These are phyloP conservation scores for Penicillium verrucosum DNA, from an alignment of 2,329 filamentous ascomycete species.

Conservation along the genomic window DNA sequence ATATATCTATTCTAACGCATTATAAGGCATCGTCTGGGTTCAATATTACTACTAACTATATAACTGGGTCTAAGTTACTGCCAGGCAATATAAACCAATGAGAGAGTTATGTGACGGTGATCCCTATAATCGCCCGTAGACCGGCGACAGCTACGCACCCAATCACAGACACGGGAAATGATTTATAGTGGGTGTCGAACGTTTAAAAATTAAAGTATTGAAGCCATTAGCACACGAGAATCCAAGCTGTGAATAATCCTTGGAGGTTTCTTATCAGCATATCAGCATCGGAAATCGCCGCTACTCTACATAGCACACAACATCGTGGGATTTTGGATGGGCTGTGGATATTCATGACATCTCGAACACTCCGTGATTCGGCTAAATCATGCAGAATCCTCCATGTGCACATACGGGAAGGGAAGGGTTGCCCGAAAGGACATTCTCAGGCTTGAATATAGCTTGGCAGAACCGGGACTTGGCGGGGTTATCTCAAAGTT, in stretches of 20 bases:
- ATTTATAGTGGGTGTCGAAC: not conserved
- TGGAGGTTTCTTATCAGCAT: not conserved
- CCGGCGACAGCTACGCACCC: not conserved
- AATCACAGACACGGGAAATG: not conserved
- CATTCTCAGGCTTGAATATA: not conserved
- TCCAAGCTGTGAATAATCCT: conserved; percentile 14
- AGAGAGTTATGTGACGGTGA: too few relatives aligned
- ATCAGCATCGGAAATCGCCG: conserved; percentile 10
- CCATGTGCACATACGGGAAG: not conserved
- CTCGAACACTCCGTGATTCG: not conserved
- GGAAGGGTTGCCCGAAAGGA: not conserved
- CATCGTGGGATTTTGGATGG: not conserved
- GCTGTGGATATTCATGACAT: not conserved
- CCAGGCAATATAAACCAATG: too few relatives aligned
- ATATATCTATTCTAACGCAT: too few relatives aligned
- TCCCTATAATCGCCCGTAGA: too few relatives aligned
- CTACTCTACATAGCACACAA: conserved; percentile 14
- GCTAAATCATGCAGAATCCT: not conserved
- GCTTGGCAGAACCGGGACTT: not conserved
- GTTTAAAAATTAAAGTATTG: not conserved
- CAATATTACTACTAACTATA: too few relatives aligned
- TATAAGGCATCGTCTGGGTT: too few relatives aligned
- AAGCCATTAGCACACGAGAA: conserved; percentile 18
- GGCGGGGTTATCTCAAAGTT: not conserved
- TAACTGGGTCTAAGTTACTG: too few relatives aligned